Base-by-base conservation (phyloP, 371 early-diverging fungal species). In the Apophysomyces variabilis region DNA sequence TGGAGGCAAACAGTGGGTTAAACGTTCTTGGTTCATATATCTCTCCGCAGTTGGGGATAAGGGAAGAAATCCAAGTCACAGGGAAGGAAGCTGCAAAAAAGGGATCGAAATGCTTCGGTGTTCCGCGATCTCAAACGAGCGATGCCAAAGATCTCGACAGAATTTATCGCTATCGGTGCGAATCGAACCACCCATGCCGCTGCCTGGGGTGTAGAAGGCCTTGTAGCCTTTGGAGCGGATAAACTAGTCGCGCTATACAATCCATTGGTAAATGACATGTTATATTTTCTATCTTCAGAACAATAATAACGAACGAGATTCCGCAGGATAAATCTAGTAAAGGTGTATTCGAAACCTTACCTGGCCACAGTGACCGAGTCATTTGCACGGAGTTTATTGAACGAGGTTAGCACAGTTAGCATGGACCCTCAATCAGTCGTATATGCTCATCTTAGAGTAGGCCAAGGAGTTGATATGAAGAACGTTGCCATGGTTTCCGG, bases 361-460 rank as follows among this genome's bases (percentile, higher is more conserved):
- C 80, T 5, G 96, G 95, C 5, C 96, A 96, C 66, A 86, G 74
- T n/a, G 87, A 76, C 21, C 86, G 92, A 44, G 95, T 96, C 39
- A 94, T 90, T 75, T 90, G 93, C 67, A 88, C 92, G 3, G 81
- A 84, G 6, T 93, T 92, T 75, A 71, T 92, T 36, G 82, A 89
- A 66, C 67, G 85, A 66, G 89, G 90, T 79, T 50, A 21, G 35
- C 21, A 8, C 32, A 3, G 11, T 50, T n/a, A 73, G 45, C 7
- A 13, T 14, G 32, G 18, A 7, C 5, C 14, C 43, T 18, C 35
- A 3, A 3, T 26, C 16, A 35, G 35, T 13, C 14, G 21, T 18
- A 57, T 32, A 57, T 50, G 37, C 54, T 38, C 44, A 59, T 43
- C 21, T 43, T 8, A 26, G 7, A 38, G 38, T 61, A 85, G 87